phyloP scores from a whole-genome alignment of 2,329 filamentous ascomycete species.

The Fusarium protoensiforme region DNA sequence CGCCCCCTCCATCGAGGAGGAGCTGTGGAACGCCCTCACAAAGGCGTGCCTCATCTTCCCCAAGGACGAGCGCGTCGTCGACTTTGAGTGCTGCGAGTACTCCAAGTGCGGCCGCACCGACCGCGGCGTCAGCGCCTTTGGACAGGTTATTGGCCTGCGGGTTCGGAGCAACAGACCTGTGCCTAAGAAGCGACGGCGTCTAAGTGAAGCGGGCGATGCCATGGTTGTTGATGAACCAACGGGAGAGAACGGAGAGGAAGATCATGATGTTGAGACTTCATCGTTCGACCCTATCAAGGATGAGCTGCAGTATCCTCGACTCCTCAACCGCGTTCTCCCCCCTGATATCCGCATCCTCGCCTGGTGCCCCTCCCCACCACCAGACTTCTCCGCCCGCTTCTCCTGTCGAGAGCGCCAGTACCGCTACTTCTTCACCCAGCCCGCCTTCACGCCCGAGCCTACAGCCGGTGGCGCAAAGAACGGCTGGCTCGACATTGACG shows the following conservation, averaged over 20 bases:
- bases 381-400: slow-evolving; percentile 89
- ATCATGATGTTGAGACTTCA: slow-evolving; percentile 27
- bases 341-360: slow-evolving; percentile 90
- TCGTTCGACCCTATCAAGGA: slow-evolving; percentile 76
- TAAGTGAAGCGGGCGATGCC: slow-evolving; percentile 37
- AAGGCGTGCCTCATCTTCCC: slow-evolving; percentile 86
- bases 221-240: slow-evolving; percentile 33
- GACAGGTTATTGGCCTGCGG: slow-evolving; percentile 87
- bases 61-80: slow-evolving; percentile 69
- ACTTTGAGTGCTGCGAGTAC: slow-evolving; percentile 89
- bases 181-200: slow-evolving; percentile 44
- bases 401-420: slow-evolving; percentile 92
- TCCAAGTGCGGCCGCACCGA: slow-evolving; percentile 96
- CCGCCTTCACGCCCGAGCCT: slow-evolving; percentile 77
- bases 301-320: slow-evolving; percentile 84
- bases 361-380: slow-evolving; percentile 87
- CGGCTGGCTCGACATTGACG: slow-evolving; percentile 87
- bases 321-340: slow-evolving; percentile 89
- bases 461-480: slow-evolving; percentile 56
- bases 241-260: slow-evolving; percentile 30
- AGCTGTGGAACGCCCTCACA: slow-evolving; percentile 89
- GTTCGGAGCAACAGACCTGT: slow-evolving; percentile 83
- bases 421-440: slow-evolving; percentile 98
- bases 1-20: slow-evolving; percentile 88
- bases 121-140: slow-evolving; percentile 93